Evolutionary conservation across 2,329 filamentous ascomycete genomes (phyloP), one percentile per base, ranked within the genome.

Genomic region (Leptographium galeiforme): DNA sequence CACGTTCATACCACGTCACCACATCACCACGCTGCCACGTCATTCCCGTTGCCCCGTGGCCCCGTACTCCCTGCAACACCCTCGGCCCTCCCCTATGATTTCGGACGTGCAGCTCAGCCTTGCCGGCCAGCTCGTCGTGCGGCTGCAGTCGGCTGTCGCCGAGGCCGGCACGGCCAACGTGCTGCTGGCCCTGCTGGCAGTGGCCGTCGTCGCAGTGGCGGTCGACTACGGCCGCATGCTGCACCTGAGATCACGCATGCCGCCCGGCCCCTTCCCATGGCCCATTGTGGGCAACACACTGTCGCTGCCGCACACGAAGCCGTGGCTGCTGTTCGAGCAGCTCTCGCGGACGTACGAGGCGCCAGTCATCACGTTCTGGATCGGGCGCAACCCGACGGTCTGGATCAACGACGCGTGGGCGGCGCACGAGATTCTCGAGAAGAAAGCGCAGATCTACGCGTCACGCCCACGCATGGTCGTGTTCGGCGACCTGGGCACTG

Each of bases 201-300:
- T 66, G 34, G 62, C 60, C 6, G 44, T 57, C 13, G 52, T 63
- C 32, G 64, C 60, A 2, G 44, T 71, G 8, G 55, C 64, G 18
- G 56, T 65, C 30, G 74, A 77, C 57, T 77, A 77, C 61, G 64
- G 59, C 7, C 68, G 69, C 58, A 76, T 77, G 73, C 62, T 77
- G 50, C 71, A 70, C 55, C 62, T 75, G 61, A 64, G 73, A 47
- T 70, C 67, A 2, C 73, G 70, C 57, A 72, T 77, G 69, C 76
- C 76, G 1, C 76, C 76, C 2, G 76, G 77, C 0, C 77, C 76
- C 1, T 68, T 77, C 4, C 76, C 76, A 2, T 68, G 68, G 56
- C 77, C 77, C 6, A 69, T 80, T 36, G 64, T 79, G 5, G 77
- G 77, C 38, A 80, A 78, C 59, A 79, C 76, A 0, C 77, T 75